Base-by-base conservation (phyloP, 257 asterid genomes). In the Penstemon davidsonii region DNA sequence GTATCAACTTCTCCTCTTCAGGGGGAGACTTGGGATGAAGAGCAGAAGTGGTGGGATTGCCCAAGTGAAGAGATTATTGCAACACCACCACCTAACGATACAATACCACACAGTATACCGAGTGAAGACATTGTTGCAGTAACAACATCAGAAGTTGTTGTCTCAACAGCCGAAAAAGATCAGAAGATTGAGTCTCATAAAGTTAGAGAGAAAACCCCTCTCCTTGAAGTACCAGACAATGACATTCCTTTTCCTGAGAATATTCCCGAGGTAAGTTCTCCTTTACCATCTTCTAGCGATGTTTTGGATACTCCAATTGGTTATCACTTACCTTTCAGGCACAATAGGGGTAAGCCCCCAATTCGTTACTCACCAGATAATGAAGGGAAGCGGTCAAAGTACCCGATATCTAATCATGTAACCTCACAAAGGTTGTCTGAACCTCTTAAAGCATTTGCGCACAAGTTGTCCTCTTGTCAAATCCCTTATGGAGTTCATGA, bases 331-430 rank as follows among this genome's bases (percentile, higher is more conserved):
- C 39, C 52, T 15, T 61, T 41, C 37, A 61, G 51, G 13, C 53
- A 60, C 9, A 60, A 60, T 15, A 5, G 52, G 3, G 66, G 66
- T 1, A 61, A 61, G 9, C 66, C 51, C 4, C 52, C 66, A 13
- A 42, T 1, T 18, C 4, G 52, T 40, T 60, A 60, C 8, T 60
- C 52, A 1, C 57, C 45, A 8, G 46, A 64, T 2, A 0, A 46
- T 33, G 12, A 47, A 12, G 57, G 5, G 4, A 46, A 5, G n/a
- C 4, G 7, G 6, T 9, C 45, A 4, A 64, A 49, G 41, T 64
- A 64, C 5, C 47, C 45, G 0, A 49, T 64, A 1, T 6, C 8
- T 6, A 64, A 33, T n/a, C 18, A 64, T 49, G 58, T 46, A 1
- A 36, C 46, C 69, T 47, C 46, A 11, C 4, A 40, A 4, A 33